Percentiles rank a stretch among this genome's conserved stretches.
These are phyloP conservation scores for Trichosanthes truncata DNA, from an alignment of 306 rosid genomes.

Conservation along the genomic window DNA sequence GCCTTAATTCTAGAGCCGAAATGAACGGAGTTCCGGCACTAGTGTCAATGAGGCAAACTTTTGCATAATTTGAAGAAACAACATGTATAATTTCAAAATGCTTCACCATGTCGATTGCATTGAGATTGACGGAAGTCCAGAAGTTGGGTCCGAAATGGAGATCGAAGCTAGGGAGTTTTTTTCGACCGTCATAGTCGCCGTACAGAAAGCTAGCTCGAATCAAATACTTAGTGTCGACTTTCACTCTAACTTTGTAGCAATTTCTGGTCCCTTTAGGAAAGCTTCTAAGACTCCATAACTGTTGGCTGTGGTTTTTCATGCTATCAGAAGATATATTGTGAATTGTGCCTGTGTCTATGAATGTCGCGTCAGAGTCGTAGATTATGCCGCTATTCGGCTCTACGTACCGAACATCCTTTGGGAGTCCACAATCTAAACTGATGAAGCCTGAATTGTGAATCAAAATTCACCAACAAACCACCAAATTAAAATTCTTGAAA, in stretches of 20 bases:
- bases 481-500: too few relatives aligned
- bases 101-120: neutral
- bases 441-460: too few relatives aligned
- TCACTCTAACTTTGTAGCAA: too few relatives aligned
- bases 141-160: slow-evolving; percentile 28
- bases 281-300: too few relatives aligned
- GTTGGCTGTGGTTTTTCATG: too few relatives aligned
- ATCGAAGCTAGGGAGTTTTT: too few relatives aligned
- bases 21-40: too few relatives aligned
- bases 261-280: too few relatives aligned
- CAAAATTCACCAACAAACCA: too few relatives aligned
- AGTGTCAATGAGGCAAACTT: slow-evolving; percentile 23
- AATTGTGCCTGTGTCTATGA: slow-evolving; percentile 21
- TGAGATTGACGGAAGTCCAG: slow-evolving; percentile 18
- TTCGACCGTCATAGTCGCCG: too few relatives aligned
- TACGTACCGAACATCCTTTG: slow-evolving; percentile 7
- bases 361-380: slow-evolving; percentile 32
- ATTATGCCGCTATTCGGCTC: slow-evolving; percentile 19
- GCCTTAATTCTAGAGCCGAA: slow-evolving; percentile 1
- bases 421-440: neutral
- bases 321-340: neutral
- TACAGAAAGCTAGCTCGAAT: too few relatives aligned
- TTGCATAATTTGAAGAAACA: slow-evolving; percentile 5
- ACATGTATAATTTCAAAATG: slow-evolving; percentile 25
- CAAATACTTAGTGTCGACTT: too few relatives aligned